Evolutionary conservation across 352 stramenopile genomes (phyloP).

Genomic region (Phytophthora gonapodyides): DNA sequence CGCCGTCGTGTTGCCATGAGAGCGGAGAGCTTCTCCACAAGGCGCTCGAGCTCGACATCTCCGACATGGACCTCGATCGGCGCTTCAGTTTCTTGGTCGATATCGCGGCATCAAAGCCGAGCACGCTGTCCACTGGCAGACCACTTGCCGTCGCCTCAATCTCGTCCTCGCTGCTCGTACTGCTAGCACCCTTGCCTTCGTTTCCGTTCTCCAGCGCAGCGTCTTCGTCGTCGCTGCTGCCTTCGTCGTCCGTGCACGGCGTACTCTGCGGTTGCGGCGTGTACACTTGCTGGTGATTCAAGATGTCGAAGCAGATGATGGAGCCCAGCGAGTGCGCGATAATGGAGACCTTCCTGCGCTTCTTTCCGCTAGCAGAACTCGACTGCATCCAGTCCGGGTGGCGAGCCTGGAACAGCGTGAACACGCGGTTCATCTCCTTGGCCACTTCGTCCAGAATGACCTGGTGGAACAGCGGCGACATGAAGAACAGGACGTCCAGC

Average conservation of each 20-base stretch:
- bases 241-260: constrained; percentile 43
- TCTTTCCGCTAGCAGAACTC: constrained; percentile 8
- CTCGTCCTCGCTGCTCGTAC: constrained; percentile 25
- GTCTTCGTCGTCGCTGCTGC: constrained; percentile 43
- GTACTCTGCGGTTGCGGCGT: constrained; percentile 37
- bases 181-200: constrained; percentile 25
- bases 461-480: constrained; percentile 92
- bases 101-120: constrained; percentile 44
- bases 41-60: constrained; percentile 31
- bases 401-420: constrained; percentile 70
- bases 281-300: constrained; percentile 70
- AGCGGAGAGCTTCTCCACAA: constrained; percentile 27
- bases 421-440: constrained; percentile 92
- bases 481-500: constrained; percentile 93
- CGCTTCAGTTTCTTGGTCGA: constrained; percentile 33
- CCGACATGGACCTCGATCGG: constrained; percentile 51
- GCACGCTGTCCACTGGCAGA: constrained; percentile 20
- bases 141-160: constrained; percentile 5
- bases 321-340: constrained; percentile 88
- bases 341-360: constrained; percentile 84
- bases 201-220: constrained; percentile 18
- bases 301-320: constrained; percentile 93
- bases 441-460: constrained; percentile 92
- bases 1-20: constrained; percentile 6
- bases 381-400: constrained; percentile 53